Percentiles rank a stretch among this genome's conserved stretches.
These are phyloP conservation scores for Flagelloscypha sp. DNA, from an alignment of 768 basidiomycete species.

Conservation along the genomic window DNA sequence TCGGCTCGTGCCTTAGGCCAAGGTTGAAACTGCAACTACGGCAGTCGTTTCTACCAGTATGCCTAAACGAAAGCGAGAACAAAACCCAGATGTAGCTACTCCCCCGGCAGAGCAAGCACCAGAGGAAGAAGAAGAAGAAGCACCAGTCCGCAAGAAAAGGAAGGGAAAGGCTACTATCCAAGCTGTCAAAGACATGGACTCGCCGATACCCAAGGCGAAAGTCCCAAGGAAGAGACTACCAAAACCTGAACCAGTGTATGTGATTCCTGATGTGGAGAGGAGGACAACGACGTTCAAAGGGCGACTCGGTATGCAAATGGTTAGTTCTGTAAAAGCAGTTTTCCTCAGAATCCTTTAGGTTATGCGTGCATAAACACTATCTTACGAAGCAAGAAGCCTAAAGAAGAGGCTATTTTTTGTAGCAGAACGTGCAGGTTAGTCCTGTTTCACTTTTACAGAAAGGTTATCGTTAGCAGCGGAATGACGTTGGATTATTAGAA, in stretches of 20 bases:
- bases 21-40: too few relatives aligned
- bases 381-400: slow-evolving; percentile 62
- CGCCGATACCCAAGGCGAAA: too few relatives aligned
- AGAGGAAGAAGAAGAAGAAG: too few relatives aligned
- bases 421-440: slow-evolving; percentile 55
- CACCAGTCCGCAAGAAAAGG: too few relatives aligned
- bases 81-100: too few relatives aligned
- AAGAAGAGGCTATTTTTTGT: slow-evolving; percentile 62
- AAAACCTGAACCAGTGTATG: slow-evolving; percentile 46
- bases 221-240: slow-evolving; percentile 19
- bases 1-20: too few relatives aligned
- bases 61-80: too few relatives aligned
- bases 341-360: slow-evolving; percentile 23
- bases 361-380: slow-evolving; percentile 87
- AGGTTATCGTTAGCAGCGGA: too few relatives aligned
- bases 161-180: too few relatives aligned
- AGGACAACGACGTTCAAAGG: slow-evolving; percentile 67
- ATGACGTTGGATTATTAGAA: slow-evolving; percentile 46
- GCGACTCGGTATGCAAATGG: slow-evolving; percentile 34
- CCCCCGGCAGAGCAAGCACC: too few relatives aligned
- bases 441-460: not conserved
- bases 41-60: too few relatives aligned
- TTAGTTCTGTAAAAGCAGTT: not conserved
- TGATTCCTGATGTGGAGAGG: slow-evolving; percentile 63
- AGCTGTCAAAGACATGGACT: too few relatives aligned